Conservation (phyloP, 495 filamentous ascomycete species). For the Penicillium coffeae region DNA sequence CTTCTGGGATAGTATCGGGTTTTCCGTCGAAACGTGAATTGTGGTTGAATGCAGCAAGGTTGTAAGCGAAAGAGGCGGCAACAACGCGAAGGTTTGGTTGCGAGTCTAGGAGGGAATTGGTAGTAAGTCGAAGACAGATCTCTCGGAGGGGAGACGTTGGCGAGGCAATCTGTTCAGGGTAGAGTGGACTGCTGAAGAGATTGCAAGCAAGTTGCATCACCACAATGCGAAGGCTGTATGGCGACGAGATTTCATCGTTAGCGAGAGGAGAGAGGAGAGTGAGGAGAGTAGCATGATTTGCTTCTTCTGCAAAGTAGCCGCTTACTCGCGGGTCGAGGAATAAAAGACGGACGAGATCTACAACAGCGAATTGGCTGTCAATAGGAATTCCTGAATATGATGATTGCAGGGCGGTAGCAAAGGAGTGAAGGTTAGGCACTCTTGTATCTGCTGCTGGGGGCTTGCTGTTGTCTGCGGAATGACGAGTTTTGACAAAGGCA, state of each 20-base stretch:
- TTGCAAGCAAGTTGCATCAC: constrained; percentile 65
- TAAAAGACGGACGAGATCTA: constrained; percentile 76
- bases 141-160: constrained; percentile 30
- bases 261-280: constrained; percentile 54
- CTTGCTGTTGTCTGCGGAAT: constrained; percentile 13
- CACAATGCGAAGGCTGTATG: constrained; percentile 80
- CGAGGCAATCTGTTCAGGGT: constrained; percentile 37
- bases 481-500: constrained; percentile 55
- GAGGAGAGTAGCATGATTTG: constrained; percentile 56
- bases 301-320: constrained; percentile 78
- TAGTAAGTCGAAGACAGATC: constrained; percentile 42
- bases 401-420: constrained; percentile 32
- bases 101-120: constrained; percentile 52
- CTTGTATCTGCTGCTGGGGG: constrained; percentile 37
- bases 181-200: constrained; percentile 55
- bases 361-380: constrained; percentile 65
- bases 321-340: constrained; percentile 81
- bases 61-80: constrained; percentile 78
- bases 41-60: constrained; percentile 68
- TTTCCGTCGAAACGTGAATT: constrained; percentile 54
- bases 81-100: constrained; percentile 61
- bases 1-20: constrained; percentile 59
- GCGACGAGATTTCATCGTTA: constrained; percentile 50
- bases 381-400: constrained; percentile 24
- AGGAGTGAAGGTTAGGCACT: constrained; percentile 50